A percentile compares a stretch with the other conserved stretches of the same genome.
These are phyloP conservation scores for Candida silvatica DNA, from an alignment of 805 yeast genomes.

Conservation along the genomic window DNA sequence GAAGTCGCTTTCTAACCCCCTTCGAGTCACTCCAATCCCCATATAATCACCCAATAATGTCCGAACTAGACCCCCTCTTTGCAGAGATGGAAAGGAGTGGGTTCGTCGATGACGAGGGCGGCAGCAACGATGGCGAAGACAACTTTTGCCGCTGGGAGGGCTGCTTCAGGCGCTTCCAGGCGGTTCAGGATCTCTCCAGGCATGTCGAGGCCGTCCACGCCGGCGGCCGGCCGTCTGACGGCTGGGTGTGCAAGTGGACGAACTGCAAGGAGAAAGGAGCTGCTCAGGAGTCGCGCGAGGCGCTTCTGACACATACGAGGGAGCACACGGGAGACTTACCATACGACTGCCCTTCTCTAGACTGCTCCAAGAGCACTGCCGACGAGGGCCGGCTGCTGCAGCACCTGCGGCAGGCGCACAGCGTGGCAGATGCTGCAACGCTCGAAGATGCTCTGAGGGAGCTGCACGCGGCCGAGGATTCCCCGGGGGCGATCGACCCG, in stretches of 20 bases:
- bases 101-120: constrained; percentile 5
- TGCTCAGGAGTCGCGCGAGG: constrained; percentile 45
- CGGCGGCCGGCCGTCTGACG: constrained; percentile 9
- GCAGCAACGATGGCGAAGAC: constrained; percentile 7
- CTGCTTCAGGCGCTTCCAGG: constrained; percentile 23
- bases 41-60: neutral
- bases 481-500: constrained; percentile 4
- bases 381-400: constrained; percentile 55
- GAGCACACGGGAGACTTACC: constrained; percentile 64
- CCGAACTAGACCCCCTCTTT: neutral
- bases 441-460: constrained; percentile 14
- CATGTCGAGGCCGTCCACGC: constrained; percentile 34
- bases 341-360: constrained; percentile 56
- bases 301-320: constrained; percentile 53
- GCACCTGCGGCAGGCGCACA: constrained; percentile 57
- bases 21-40: no score
- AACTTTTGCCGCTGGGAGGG: constrained; percentile 29
- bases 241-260: constrained; percentile 54
- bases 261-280: constrained; percentile 45
- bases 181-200: constrained; percentile 29
- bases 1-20: no score
- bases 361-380: constrained; percentile 52
- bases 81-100: neutral
- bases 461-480: constrained; percentile 4
- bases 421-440: constrained; percentile 26